Percentiles rank a stretch among this genome's conserved stretches.
Conservation (phyloP, 2,329 filamentous ascomycete species). For the Verticillium isaacii region DNA sequence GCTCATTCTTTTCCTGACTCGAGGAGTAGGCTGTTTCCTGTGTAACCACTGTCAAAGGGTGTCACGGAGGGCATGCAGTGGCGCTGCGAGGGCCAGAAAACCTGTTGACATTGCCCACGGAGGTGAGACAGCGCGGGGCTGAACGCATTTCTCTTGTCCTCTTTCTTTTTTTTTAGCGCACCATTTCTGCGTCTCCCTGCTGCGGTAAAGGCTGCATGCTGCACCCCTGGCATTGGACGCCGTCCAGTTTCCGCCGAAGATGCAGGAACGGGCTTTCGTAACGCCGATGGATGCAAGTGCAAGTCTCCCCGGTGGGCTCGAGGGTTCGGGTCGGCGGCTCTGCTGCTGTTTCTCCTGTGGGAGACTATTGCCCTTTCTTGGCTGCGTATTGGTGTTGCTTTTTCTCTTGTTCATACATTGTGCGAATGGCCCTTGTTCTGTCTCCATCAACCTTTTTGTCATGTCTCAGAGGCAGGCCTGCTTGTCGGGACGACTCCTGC, state of each 20-base stretch:
- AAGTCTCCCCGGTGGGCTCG: background rate
- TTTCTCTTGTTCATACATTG: no score
- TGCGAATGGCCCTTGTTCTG: background rate
- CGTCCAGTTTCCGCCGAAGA: background rate
- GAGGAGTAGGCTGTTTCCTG: background rate
- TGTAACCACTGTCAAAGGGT: background rate
- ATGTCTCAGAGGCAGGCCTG: background rate
- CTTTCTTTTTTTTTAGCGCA: background rate
- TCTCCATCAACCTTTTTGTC: background rate
- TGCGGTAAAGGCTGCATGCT: background rate
- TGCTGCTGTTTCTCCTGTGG: background rate
- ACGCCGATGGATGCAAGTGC: background rate
- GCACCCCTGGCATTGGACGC: background rate
- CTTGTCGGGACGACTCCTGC: background rate
- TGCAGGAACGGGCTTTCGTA: background rate
- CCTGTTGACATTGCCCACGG: background rate
- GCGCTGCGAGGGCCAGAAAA: background rate
- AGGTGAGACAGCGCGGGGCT: background rate
- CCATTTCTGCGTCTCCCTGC: background rate
- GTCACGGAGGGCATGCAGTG: background rate
- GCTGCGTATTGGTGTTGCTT: background rate
- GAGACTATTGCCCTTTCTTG: background rate
- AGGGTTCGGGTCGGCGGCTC: background rate
- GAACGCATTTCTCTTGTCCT: background rate
- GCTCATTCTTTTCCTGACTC: constrained; percentile 2